phyloP scores from a whole-genome alignment of 805 yeast genomes.

The Blastobotrys terrestris region DNA sequence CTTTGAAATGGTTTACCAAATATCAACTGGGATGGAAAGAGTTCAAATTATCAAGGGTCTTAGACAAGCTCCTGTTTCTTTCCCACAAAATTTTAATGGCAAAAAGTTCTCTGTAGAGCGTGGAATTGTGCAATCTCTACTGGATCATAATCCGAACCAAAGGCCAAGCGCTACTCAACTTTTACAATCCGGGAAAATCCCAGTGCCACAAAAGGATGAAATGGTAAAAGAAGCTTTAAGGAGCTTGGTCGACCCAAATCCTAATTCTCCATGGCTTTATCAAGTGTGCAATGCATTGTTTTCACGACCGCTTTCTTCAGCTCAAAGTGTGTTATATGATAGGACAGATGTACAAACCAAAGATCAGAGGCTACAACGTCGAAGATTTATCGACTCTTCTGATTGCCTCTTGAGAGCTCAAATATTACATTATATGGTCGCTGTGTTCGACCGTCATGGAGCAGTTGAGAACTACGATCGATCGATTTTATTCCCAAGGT shows the following conservation, averaged over 20 bases:
- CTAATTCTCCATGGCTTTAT: slow-evolving; percentile 90
- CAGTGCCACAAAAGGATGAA: slow-evolving; percentile 86
- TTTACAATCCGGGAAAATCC: slow-evolving; percentile 74
- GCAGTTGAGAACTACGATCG: slow-evolving; percentile 70
- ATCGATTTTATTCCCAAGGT: slow-evolving; percentile 72
- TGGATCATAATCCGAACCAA: slow-evolving; percentile 71
- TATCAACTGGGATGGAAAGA: slow-evolving; percentile 93
- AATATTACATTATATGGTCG: slow-evolving; percentile 53
- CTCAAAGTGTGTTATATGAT: slow-evolving; percentile 81
- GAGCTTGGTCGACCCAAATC: slow-evolving; percentile 80
- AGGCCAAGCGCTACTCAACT: slow-evolving; percentile 78
- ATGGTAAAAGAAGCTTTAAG: slow-evolving; percentile 81
- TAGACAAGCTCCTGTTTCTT: slow-evolving; percentile 51
- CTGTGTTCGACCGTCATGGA: slow-evolving; percentile 73
- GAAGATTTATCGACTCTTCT: slow-evolving; percentile 9
- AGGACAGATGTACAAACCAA: slow-evolving; percentile 22
- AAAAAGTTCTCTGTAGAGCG: slow-evolving; percentile 51
- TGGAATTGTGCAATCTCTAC: slow-evolving; percentile 55
- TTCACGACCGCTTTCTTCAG: slow-evolving; percentile 76
- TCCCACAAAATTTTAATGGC: slow-evolving; percentile 63
- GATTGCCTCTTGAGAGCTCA: slow-evolving; percentile 45
- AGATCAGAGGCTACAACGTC: slow-evolving; percentile 7
- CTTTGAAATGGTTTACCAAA: slow-evolving; percentile 85
- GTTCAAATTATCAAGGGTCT: slow-evolving; percentile 62
- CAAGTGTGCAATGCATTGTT: slow-evolving; percentile 85